Percentiles rank a stretch among this genome's conserved stretches.
Evolutionary conservation across 192 early-diverging fungal species (phyloP).

Genomic region (Gaertneriomyces semiglobifer): DNA sequence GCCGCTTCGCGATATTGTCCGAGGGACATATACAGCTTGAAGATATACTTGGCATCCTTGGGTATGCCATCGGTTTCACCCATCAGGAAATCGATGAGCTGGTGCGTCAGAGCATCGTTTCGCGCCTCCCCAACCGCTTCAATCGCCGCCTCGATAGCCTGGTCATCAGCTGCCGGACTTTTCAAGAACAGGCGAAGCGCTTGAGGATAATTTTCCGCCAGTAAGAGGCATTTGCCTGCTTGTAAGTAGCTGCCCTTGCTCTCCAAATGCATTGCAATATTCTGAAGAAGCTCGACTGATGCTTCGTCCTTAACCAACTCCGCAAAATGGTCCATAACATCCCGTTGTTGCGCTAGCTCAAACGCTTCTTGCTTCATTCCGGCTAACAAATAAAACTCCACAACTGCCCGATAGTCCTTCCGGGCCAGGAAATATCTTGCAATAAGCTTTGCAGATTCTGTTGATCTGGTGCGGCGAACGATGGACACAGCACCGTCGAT

Average conservation of each 20-base stretch:
- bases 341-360: slow-evolving; percentile 53
- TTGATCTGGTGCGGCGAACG: slow-evolving; percentile 48
- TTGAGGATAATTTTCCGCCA: slow-evolving; percentile 42
- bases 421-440: slow-evolving; percentile 47
- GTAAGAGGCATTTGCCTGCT: slow-evolving; percentile 48
- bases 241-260: slow-evolving; percentile 36
- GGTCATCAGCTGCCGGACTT: slow-evolving; percentile 29
- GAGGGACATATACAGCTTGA: slow-evolving; percentile 60
- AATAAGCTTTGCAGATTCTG: slow-evolving; percentile 47
- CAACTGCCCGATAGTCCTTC: slow-evolving; percentile 49
- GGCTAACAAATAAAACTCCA: slow-evolving; percentile 56
- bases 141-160: slow-evolving; percentile 47
- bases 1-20: slow-evolving; percentile 53
- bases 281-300: slow-evolving; percentile 32
- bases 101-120: slow-evolving; percentile 50
- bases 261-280: slow-evolving; percentile 50
- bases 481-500: slow-evolving; percentile 43
- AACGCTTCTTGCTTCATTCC: slow-evolving; percentile 58
- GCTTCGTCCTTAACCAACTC: slow-evolving; percentile 49
- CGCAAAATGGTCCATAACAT: slow-evolving; percentile 55
- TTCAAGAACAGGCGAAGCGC: slow-evolving; percentile 49
- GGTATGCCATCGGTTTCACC: slow-evolving; percentile 55
- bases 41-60: slow-evolving; percentile 61
- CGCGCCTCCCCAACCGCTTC: slow-evolving; percentile 54
- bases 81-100: slow-evolving; percentile 58